A percentile compares a stretch with the other conserved stretches of the same genome.
These are phyloP conservation scores for Phialophora tarda DNA, from an alignment of 2,329 filamentous ascomycete species.

Conservation along the genomic window DNA sequence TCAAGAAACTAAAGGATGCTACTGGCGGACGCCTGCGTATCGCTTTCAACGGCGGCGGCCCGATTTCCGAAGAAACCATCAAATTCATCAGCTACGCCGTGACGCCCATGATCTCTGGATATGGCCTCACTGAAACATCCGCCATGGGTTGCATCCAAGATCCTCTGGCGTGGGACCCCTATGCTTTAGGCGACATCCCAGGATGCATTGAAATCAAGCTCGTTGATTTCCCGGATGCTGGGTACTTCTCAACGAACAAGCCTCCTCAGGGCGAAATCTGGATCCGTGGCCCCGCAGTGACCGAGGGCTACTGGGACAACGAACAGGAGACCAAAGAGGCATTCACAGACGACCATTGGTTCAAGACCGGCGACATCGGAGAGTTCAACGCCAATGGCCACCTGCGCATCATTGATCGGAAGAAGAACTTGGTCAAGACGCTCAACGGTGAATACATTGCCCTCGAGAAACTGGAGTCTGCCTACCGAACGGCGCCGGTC, in stretches of 20 bases:
- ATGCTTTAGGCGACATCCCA: conserved; percentile 77
- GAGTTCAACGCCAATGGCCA: conserved; percentile 83
- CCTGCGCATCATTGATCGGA: conserved; percentile 86
- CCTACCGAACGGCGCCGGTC: conserved; percentile 80
- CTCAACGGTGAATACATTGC: conserved; percentile 96
- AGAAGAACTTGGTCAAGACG: conserved; percentile 98
- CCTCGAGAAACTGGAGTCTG: conserved; percentile 90
- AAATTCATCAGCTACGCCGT: conserved; percentile 90
- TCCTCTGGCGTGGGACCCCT: conserved; percentile 80
- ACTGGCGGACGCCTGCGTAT: conserved; percentile 89
- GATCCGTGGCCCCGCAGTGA: conserved; percentile 78
- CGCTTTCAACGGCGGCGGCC: conserved; percentile 92
- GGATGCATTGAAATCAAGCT: conserved; percentile 85
- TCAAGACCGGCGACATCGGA: conserved; percentile 95
- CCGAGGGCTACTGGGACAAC: conserved; percentile 81
- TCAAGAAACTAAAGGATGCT: conserved; percentile 87
- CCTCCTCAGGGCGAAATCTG: conserved; percentile 92
- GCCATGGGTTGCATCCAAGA: conserved; percentile 67
- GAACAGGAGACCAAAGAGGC: conserved; percentile 81
- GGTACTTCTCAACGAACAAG: conserved; percentile 74
- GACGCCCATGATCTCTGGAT: conserved; percentile 91
- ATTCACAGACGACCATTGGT: conserved; percentile 87
- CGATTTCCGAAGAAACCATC: conserved; percentile 84
- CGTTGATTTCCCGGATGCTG: conserved; percentile 86
- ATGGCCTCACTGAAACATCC: conserved; percentile 91